Percentiles rank a stretch among this genome's conserved stretches.
Evolutionary conservation across 1,284 basidiomycete species (phyloP).

Genomic region (Trichosporon faecale): DNA sequence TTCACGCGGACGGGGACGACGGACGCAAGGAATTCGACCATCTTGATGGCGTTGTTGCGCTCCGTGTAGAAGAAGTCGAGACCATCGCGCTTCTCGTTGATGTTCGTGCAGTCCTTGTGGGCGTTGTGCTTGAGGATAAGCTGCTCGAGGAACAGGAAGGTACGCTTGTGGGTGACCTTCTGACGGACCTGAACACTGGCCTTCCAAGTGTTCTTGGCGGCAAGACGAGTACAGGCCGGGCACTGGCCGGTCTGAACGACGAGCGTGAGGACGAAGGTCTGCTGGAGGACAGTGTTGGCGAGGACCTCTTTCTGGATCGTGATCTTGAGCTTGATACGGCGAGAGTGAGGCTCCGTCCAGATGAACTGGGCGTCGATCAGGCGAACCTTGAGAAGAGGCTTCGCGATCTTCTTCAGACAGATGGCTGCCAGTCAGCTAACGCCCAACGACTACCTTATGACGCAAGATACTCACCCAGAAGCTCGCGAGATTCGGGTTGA

Average conservation of each 20-base stretch:
- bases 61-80: constrained; percentile 95
- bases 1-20: constrained; percentile 87
- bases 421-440: constrained; percentile 56
- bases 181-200: constrained; percentile 96
- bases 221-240: constrained; percentile 85
- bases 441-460: not conserved
- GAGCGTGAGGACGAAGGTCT: constrained; percentile 95
- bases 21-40: constrained; percentile 89
- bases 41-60: constrained; percentile 88
- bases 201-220: constrained; percentile 98
- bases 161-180: constrained; percentile 95
- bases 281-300: constrained; percentile 91
- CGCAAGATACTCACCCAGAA: constrained; percentile 58
- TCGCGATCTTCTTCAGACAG: constrained; percentile 90
- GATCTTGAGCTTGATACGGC: constrained; percentile 85
- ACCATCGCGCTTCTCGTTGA: constrained; percentile 91
- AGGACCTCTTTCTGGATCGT: constrained; percentile 99
- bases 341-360: constrained; percentile 98
- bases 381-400: constrained; percentile 81
- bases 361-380: constrained; percentile 97
- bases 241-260: constrained; percentile 95
- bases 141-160: constrained; percentile 96
- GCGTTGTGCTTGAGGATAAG: constrained; percentile 95
- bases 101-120: constrained; percentile 91
- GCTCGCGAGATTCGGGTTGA: constrained; percentile 85